Evolutionary conservation across 768 basidiomycete genomes (phyloP), one percentile per base, ranked within the genome.

Genomic region (Russula vinacea): DNA sequence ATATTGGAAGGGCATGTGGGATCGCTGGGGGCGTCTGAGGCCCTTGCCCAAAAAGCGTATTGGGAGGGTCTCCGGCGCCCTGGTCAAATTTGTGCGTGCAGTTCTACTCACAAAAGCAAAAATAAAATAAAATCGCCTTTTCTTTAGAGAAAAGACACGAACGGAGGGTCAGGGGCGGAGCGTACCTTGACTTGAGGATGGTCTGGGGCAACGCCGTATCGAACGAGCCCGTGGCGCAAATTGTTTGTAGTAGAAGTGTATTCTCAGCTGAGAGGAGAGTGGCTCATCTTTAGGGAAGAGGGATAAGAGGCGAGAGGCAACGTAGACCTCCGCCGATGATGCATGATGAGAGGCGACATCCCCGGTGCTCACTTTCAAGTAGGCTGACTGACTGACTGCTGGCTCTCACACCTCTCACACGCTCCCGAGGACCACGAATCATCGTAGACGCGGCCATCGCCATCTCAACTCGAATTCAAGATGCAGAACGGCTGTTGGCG

Each of bases 141-240:
- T 22, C 39, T 40, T 40, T 24, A 14, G 22, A 49, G 22, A 39
- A 24, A 33, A 32, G 32, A 39, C 7, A 19, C 14, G 40, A 17
- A 5, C 3, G 33, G 37, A 3, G 26, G n/a, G 19, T 17, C 24
- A 37, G 33, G 42, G 42, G 16, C 19, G n/a, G 44, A 37, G 65
- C 76, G 49, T 69, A 84, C 96, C 84, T 98, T 99, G 74, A 98
- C 95, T 78, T 98, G 95, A 11, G 97, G 94, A 75, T 98, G 96
- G 77, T 98, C 96, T 50, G 96, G 96, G 13, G 97, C 96, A 16
- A 99, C 95, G 0, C 97, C 95, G 71, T 95, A 99, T 51, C 97
- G 80, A 4, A 97, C 94, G 1, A 98, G 81, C 0, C 97, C 97
- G 92, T 13, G 96, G 96, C 33, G 93, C 87, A 83, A 95, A 98